Conservation (phyloP, 192 early-diverging fungal genomes). For the Paraglomus occultum region DNA sequence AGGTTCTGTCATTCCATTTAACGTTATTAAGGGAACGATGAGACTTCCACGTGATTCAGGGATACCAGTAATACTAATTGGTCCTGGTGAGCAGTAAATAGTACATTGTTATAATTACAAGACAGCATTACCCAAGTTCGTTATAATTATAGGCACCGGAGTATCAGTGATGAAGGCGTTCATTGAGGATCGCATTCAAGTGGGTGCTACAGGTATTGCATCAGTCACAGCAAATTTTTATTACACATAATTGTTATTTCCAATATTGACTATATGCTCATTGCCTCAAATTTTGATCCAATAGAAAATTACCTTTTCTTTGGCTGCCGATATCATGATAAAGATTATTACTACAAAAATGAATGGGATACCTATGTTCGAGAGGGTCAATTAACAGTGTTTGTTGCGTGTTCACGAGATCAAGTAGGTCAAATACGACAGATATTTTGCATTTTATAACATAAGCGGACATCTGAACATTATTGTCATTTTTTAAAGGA, state of each 20-base stretch:
- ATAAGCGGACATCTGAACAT: not conserved
- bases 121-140: not conserved
- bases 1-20: conserved; percentile 38
- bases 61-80: conserved; percentile 76
- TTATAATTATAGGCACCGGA: conserved; percentile 67
- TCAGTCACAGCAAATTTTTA: not conserved
- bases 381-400: conserved; percentile 54
- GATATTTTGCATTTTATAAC: conserved; percentile 19
- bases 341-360: conserved; percentile 73
- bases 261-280: conserved; percentile 37
- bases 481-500: conserved; percentile 47
- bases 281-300: conserved; percentile 2
- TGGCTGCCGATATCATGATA: conserved; percentile 69
- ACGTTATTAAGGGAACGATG: conserved; percentile 67
- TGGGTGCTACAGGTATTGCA: conserved; percentile 41
- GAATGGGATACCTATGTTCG: conserved; percentile 60
- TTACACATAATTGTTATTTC: conserved; percentile 28
- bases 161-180: conserved; percentile 90
- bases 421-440: conserved; percentile 44
- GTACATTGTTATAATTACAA: not conserved
- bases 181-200: conserved; percentile 52
- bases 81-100: conserved; percentile 62
- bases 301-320: conserved; percentile 77
- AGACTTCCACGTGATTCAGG: conserved; percentile 50
- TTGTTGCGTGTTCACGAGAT: conserved; percentile 88